Conservation (phyloP, 2,329 filamentous ascomycete species). For the Colletotrichum navitas region DNA sequence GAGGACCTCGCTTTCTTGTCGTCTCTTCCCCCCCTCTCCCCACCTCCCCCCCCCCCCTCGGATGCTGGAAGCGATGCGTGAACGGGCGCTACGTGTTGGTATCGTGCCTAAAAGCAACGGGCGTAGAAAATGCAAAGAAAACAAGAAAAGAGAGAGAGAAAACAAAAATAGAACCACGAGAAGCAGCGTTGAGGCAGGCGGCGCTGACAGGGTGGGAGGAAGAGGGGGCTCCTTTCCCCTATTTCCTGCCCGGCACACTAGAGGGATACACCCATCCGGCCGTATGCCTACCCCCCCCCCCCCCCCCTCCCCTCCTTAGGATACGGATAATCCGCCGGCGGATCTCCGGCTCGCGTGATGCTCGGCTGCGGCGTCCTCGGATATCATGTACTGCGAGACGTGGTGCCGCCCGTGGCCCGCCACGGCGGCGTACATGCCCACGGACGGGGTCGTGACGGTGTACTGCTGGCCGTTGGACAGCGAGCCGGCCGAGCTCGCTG, state of each 20-base stretch:
- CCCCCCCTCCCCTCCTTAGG: not conserved
- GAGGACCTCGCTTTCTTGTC: not conserved
- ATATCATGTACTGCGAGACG: conserved; percentile 23
- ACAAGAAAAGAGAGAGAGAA: not conserved
- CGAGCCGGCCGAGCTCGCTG: conserved; percentile 12
- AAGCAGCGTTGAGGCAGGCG: not conserved
- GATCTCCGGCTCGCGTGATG: conserved; percentile 18
- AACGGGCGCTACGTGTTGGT: not conserved
- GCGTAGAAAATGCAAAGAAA: not conserved
- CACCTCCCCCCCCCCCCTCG: not conserved
- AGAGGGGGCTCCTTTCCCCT: not conserved
- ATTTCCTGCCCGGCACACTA: conserved; percentile 1
- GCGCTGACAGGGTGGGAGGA: not conserved
- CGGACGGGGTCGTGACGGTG: conserved; percentile 33
- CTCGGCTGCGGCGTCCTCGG: conserved; percentile 21
- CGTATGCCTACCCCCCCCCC: not conserved
- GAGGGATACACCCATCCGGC: not conserved
- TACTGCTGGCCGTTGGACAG: conserved; percentile 39
- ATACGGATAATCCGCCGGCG: conserved; percentile 7
- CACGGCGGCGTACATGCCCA: conserved; percentile 29
- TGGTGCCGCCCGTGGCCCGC: conserved; percentile 17
- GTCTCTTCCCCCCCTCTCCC: no score
- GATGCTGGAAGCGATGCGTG: not conserved
- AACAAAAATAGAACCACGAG: not conserved
- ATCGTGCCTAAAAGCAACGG: not conserved